phyloP scores from a whole-genome alignment of 1,284 basidiomycete genomes.

The Boletus sp. region DNA sequence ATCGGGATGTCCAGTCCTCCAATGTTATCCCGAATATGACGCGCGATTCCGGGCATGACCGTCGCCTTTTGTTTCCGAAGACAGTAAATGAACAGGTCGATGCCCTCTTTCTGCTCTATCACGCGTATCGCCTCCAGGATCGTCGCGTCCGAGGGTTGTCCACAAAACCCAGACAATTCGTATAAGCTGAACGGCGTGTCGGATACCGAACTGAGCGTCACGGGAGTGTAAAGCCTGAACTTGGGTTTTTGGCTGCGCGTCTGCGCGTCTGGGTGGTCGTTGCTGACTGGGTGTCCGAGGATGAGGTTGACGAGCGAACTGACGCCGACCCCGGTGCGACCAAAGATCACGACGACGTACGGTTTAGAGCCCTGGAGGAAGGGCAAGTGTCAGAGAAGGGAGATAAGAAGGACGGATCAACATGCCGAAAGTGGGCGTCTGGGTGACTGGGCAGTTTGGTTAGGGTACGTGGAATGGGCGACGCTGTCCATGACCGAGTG shows the following conservation, averaged over 20 bases:
- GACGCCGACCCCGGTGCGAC: slow-evolving; percentile 26
- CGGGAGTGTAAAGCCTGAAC: background rate
- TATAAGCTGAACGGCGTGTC: slow-evolving; percentile 15
- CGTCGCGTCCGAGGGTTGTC: slow-evolving; percentile 1
- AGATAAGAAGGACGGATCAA: background rate
- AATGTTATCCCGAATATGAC: slow-evolving; percentile 6
- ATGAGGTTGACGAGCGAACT: slow-evolving; percentile 30
- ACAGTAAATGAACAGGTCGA: slow-evolving; percentile 26
- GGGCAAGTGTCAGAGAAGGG: background rate
- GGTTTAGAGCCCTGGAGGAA: slow-evolving; percentile 7
- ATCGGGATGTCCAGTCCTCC: slow-evolving; percentile 18
- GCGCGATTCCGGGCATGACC: slow-evolving; percentile 16
- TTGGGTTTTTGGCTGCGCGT: background rate
- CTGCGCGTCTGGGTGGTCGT: slow-evolving; percentile 13
- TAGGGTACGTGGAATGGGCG: background rate
- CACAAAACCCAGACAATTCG: slow-evolving; percentile 22
- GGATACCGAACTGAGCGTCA: background rate
- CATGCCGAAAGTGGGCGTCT: slow-evolving; percentile 3
- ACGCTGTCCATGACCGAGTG: slow-evolving; percentile 5
- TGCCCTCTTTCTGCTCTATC: slow-evolving; percentile 16
- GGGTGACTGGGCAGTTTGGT: background rate
- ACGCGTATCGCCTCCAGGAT: slow-evolving; percentile 17
- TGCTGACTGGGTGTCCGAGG: slow-evolving; percentile 16
- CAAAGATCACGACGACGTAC: slow-evolving; percentile 26
- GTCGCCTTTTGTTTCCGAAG: slow-evolving; percentile 20